Evolutionary conservation across 176 grass and related monocot species (phyloP), one percentile per base, ranked within the genome.

Genomic region (Carex scoparia): DNA sequence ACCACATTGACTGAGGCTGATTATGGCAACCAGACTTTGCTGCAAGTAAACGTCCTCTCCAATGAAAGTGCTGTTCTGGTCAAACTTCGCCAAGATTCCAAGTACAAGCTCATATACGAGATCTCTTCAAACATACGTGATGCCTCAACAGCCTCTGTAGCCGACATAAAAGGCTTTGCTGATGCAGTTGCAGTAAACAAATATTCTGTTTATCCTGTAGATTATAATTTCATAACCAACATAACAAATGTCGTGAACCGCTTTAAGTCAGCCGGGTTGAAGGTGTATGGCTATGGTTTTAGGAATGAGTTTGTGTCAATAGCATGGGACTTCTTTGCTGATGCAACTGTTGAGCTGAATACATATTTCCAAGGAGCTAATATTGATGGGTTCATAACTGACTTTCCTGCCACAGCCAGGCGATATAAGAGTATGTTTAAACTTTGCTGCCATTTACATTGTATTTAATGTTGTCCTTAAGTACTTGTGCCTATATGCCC

Each of bases 281-380:
- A 31, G 7, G 89, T 98, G 23, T 98, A 95, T 84, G 93, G 18
- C 12, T 72, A 87, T 84, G 82, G 85, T 44, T 86, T 98, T 61
- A 19, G 1, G 51, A 98, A 98, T 44, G 95, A 98, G 62, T 98
- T 90, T 84, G 19, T 88, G 30, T 76, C 89, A 18, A 86, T 84
- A 19, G 85, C 88, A 16, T 93, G 84, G 71, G 95, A 98, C 85
- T 98, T 89, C 84, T 87, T 92, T 37, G 30, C 54, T 8, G 95
- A 98, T 78, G 65, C 18, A 61, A 95, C 93, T 16, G 89, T 88
- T 18, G 86, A 98, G 81, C 94, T 98, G 40, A 98, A 98, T 88
- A 70, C 53, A 82, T 95, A 88, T 88, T 85, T 89, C 79, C 28
- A 69, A 31, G 60, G 61, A 58, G 61, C 87, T 81, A 60, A 64